A percentile compares a stretch with the other conserved stretches of the same genome.
These are phyloP conservation scores for Tuber melanosporum DNA, from an alignment of 495 filamentous ascomycete genomes.

Conservation along the genomic window DNA sequence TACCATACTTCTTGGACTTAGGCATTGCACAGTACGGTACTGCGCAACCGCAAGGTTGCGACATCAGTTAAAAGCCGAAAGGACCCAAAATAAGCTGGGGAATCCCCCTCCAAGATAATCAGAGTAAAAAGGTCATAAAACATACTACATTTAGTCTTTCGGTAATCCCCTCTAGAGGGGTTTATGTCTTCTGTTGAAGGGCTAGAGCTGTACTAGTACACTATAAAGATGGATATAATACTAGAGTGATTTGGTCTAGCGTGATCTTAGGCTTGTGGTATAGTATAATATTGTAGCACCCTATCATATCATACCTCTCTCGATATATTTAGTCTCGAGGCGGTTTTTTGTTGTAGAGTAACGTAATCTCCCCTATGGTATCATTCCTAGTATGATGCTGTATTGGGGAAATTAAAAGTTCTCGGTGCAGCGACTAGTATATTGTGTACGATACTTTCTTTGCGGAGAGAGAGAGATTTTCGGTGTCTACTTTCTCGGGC, in stretches of 20 bases:
- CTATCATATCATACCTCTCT: too few relatives aligned
- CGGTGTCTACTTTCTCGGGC: neutral
- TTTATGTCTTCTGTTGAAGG: neutral
- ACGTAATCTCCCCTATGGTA: neutral
- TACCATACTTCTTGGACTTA: too few relatives aligned
- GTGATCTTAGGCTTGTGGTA: neutral
- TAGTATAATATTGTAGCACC: too few relatives aligned
- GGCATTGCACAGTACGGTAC: neutral
- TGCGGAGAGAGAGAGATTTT: neutral
- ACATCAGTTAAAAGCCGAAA: neutral
- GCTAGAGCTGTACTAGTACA: neutral
- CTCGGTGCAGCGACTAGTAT: neutral
- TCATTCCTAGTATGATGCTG: neutral
- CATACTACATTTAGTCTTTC: neutral
- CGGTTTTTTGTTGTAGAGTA: neutral
- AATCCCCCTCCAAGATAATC: neutral
- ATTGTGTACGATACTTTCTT: neutral
- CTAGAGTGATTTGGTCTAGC: neutral
- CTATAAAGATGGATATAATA: neutral
- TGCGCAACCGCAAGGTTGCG: neutral
- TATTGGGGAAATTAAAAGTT: neutral
- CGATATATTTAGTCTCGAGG: neutral
- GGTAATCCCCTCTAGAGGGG: neutral
- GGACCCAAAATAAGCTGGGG: neutral
- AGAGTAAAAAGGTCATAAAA: neutral